Evolutionary conservation across 2,329 filamentous ascomycete genomes (phyloP), one percentile per base, ranked within the genome.

Genomic region (Akanthomyces lecanii): DNA sequence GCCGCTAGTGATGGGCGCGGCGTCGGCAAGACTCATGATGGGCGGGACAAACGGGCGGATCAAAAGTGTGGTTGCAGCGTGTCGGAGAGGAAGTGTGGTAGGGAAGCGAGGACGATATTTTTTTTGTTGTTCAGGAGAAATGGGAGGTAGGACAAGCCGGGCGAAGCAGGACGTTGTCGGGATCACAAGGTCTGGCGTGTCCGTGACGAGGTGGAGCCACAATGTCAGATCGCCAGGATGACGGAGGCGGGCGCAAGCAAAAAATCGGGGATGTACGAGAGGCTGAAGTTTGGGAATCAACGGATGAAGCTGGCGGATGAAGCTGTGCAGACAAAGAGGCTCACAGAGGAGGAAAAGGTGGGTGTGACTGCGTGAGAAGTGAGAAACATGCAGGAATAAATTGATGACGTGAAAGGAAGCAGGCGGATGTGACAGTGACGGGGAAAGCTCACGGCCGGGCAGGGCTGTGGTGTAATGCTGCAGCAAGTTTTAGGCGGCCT

Each of bases 381-480:
- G 42, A 30, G 36, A 61, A 45, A 30, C n/a, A 16, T 53, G 58
- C 58, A 61, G 58, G 48, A 53, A 54, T 54, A 61, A 53, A 61
- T 61, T 61, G 58, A 61, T 61, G 58, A 61, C 58, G 58, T 61
- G 58, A 61, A 61, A 61, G 58, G 50, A 61, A 50, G 50, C 53
- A 50, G 28, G 54, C 40, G 45, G 54, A 45, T 33, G 54, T 28
- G 40, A 57, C 40, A 36, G 33, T n/a, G 53, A 56, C 53, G 45
- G 56, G 56, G 56, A 36, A 60, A 21, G 21, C 21, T 21, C 21
- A 21, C 1, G 21, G 47, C 45, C 47, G 1, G 36, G 18, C 38
- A 21, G 38, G 30, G 28, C n/a, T 36, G 10, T 30, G n/a, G 23
- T 18, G 36, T 55, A 21, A 25, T 53, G 50, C 30, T 53, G 8